A percentile compares a stretch with the other conserved stretches of the same genome.
phyloP scores from a whole-genome alignment of 2,329 filamentous ascomycete genomes.

The Exophiala lecanii-corni region DNA sequence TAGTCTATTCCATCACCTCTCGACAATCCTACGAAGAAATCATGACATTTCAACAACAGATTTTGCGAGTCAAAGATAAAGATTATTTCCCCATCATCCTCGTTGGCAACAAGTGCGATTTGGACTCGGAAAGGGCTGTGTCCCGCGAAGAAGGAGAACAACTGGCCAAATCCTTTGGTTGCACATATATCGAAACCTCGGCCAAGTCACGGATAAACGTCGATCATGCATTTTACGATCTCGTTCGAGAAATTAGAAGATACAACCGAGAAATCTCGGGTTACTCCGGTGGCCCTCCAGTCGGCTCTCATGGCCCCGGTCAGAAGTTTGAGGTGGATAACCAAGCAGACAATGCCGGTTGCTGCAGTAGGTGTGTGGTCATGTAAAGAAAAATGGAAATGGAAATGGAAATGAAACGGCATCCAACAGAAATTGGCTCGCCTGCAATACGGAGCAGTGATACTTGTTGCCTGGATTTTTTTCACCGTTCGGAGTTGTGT shows the following conservation, averaged over 20 bases:
- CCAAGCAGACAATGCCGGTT: conserved; percentile 54
- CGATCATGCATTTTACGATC: conserved; percentile 97
- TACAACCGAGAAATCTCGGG: conserved; percentile 98
- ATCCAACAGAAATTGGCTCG: neutral
- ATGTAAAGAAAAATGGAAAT: conserved; percentile 53
- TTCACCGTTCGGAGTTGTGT: conserved; percentile 19
- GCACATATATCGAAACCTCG: conserved; percentile 99
- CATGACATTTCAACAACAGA: conserved; percentile 97
- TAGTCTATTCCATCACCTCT: conserved; percentile 97
- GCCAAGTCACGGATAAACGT: conserved; percentile 98
- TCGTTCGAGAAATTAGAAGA: conserved; percentile 93
- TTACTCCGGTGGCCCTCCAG: conserved; percentile 55
- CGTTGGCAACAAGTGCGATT: conserved; percentile 98
- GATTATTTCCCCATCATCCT: conserved; percentile 99
- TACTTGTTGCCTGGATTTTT: conserved; percentile 6
- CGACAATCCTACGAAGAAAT: conserved; percentile 98
- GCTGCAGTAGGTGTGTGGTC: conserved; percentile 80
- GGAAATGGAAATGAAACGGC: too few species aligned
- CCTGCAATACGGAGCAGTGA: neutral
- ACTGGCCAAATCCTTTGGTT: conserved; percentile 80
- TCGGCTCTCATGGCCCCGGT: conserved; percentile 60
- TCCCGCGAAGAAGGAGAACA: conserved; percentile 88
- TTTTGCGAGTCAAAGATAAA: conserved; percentile 97
- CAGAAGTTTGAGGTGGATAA: conserved; percentile 66
- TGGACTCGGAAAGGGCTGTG: conserved; percentile 87